These are phyloP conservation scores for Lepidopterella palustris DNA, from an alignment of 495 filamentous ascomycete species.

Conservation along the genomic window DNA sequence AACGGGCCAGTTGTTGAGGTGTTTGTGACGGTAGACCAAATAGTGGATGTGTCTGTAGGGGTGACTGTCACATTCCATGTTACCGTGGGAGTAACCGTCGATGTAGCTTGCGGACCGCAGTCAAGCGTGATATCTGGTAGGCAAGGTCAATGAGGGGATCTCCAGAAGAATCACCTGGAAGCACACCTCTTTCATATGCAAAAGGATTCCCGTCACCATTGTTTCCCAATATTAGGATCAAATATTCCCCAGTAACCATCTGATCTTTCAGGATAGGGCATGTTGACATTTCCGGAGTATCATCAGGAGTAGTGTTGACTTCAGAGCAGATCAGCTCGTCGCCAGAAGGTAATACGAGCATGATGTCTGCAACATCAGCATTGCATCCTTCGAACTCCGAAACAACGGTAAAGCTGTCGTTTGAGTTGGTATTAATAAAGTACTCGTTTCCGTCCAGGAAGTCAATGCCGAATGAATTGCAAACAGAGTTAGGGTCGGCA, in stretches of 20 bases:
- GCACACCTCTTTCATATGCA: conserved; percentile 32
- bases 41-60: conserved; percentile 14
- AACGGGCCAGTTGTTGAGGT: conserved; percentile 11
- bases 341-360: conserved; percentile 25
- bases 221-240: conserved; percentile 35
- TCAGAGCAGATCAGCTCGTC: conserved; percentile 32
- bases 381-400: conserved; percentile 34
- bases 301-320: conserved; percentile 26
- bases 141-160: not conserved
- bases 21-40: conserved; percentile 7
- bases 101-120: conserved; percentile 31
- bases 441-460: conserved; percentile 32
- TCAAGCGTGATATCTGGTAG: conserved; percentile 18
- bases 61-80: conserved; percentile 29
- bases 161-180: not conserved
- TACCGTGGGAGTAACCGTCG: conserved; percentile 21
- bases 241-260: conserved; percentile 33
- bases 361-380: conserved; percentile 28
- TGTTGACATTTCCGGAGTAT: conserved; percentile 30
- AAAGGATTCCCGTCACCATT: conserved; percentile 34
- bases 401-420: conserved; percentile 33
- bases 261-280: conserved; percentile 35
- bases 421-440: conserved; percentile 35
- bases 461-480: conserved; percentile 33
- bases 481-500: conserved; percentile 13